Percentiles rank a stretch among this genome's conserved stretches.
Evolutionary conservation across 1,139 yeast genomes (phyloP).

Genomic region (Candida mesenterica): DNA sequence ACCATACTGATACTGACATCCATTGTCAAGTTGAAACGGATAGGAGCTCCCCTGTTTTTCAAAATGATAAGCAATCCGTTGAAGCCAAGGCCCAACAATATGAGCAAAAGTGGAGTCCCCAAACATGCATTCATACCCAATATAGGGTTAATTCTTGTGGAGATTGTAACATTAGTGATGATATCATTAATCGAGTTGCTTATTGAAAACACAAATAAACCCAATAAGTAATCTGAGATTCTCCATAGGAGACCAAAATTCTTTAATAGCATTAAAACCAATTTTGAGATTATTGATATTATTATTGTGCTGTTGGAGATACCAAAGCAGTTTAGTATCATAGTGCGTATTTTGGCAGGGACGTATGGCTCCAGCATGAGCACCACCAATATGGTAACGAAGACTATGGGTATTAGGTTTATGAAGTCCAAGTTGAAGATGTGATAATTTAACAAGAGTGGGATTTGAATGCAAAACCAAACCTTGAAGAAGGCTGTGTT

Average conservation of each 20-base stretch:
- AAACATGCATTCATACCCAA: constrained; percentile 43
- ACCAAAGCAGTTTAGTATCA: constrained; percentile 22
- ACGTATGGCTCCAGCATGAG: constrained; percentile 5
- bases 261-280: constrained; percentile 28
- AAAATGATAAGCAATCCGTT: constrained; percentile 28
- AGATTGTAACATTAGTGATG: constrained; percentile 39
- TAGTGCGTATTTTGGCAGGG: constrained; percentile 2
- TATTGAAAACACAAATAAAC: constrained; percentile 39
- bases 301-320: constrained; percentile 27
- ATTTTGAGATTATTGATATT: constrained; percentile 27
- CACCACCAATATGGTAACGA: constrained; percentile 6
- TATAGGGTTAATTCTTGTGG: constrained; percentile 33
- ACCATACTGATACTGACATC: constrained; percentile 28
- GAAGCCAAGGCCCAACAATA: constrained; percentile 40
- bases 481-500: constrained; percentile 7
- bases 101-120: constrained; percentile 41
- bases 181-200: constrained; percentile 43
- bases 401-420: constrained; percentile 11
- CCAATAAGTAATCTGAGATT: constrained; percentile 41
- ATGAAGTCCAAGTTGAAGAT: constrained; percentile 13
- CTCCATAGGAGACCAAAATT: constrained; percentile 38
- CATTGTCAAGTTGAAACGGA: constrained; percentile 24
- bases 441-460: constrained; percentile 19
- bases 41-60: constrained; percentile 15
- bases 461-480: constrained; percentile 24